These are phyloP conservation scores for Aureobasidium zeae DNA, from an alignment of 2,329 filamentous ascomycete species.

Conservation along the genomic window DNA sequence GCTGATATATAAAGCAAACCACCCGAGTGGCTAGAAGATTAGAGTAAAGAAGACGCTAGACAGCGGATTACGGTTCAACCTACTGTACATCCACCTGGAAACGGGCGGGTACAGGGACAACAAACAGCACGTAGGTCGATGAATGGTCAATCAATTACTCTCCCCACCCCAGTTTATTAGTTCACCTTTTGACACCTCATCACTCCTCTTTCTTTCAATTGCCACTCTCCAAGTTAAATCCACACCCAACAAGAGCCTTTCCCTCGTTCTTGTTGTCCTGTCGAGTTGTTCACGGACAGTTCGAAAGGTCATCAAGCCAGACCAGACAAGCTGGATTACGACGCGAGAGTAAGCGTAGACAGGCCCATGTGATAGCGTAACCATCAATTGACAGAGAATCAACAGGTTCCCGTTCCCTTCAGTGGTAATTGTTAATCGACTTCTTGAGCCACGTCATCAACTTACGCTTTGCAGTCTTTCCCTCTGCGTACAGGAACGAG, in stretches of 20 bases:
- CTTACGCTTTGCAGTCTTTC: conserved; percentile 58
- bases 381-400: conserved; percentile 1
- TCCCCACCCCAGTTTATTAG: conserved; percentile 3
- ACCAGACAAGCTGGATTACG: conserved; percentile 20
- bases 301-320: conserved; percentile 20
- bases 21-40: conserved; percentile 10
- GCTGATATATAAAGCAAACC: neutral
- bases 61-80: conserved; percentile 3
- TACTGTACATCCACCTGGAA: conserved; percentile 13
- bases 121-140: conserved; percentile 15
- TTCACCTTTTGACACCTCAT: conserved; percentile 9
- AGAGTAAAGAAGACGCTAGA: conserved; percentile 2
- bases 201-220: conserved; percentile 8
- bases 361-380: neutral
- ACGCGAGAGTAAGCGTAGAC: conserved; percentile 18
- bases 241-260: conserved; percentile 14
- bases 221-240: neutral
- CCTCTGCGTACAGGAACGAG: conserved; percentile 86
- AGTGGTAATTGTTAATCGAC: too few species aligned
- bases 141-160: conserved; percentile 11
- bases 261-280: conserved; percentile 21
- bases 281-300: conserved; percentile 21
- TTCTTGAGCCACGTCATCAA: too few species aligned
- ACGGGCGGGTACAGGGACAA: conserved; percentile 13
- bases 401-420: conserved; percentile 18